Base-by-base conservation (phyloP, 768 basidiomycete genomes). In the Tulasnella sp. region DNA sequence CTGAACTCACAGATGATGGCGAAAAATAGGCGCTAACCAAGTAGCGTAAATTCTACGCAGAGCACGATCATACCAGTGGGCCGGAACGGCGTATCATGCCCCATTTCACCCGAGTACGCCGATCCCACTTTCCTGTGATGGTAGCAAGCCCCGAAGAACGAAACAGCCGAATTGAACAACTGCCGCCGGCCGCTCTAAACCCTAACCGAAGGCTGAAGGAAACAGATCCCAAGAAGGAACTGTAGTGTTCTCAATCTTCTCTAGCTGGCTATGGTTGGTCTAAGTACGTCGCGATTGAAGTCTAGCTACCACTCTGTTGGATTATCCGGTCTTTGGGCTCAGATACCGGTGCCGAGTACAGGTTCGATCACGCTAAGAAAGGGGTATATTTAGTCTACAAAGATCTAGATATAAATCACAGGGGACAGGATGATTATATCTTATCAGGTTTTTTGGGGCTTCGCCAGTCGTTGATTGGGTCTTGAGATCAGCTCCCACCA, bases 41-140 rank as follows among this genome's bases (percentile, higher is more conserved):
- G 79, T 99, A 97, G 96, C 96, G 95, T 84, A 85, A 87, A 37
- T 98, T 96, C 85, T 98, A 96, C 80, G 83, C 85, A 0, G 88
- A 93, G 11, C 92, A 94, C 82, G 90, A 92, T 87, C 89, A 77
- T 99, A 99, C 82, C 79, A 80, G 74, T 91, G 91, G 80, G 88
- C 94, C 54, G 96, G 96, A 29, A 88, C 83, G 75, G 93, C 97
- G 19, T 67, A 71, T 17, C 80, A 81, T 38, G 79, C 79, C 7
- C 79, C 81, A 67, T 82, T 85, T 52, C 36, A 78, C 40, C 78
- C 78, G 31, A 52, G 58, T n/a, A 38, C 52, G 36, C 78, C 78
- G 22, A 70, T 78, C 14, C 78, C 78, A 22, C 37, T 36, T 34
- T 14, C 77, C 25, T 77, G 77, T 38, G 67, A 71, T 11, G 38